Percentiles rank a stretch among this genome's conserved stretches.
Evolutionary conservation across 257 asterid species (phyloP).

Genomic region (Solanum boliviense): DNA sequence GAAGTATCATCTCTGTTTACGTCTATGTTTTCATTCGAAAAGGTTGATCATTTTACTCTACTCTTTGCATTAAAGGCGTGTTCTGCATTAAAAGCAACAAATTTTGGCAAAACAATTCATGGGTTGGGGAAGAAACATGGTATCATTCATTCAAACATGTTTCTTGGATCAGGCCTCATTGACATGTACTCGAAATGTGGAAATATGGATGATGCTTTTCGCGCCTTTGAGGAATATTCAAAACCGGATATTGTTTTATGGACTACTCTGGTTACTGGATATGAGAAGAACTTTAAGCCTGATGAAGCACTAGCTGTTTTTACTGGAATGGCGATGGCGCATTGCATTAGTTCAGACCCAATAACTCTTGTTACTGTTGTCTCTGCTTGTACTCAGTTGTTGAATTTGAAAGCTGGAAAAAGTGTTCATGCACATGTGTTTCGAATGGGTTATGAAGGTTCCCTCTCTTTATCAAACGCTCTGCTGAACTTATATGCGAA

Average conservation of each 20-base stretch:
- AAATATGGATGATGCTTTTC: conserved; percentile 32
- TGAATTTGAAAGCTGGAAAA: conserved; percentile 37
- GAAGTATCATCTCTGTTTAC: conserved; percentile 35
- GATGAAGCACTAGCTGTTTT: conserved; percentile 33
- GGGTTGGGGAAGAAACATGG: conserved; percentile 42
- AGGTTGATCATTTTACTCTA: conserved; percentile 33
- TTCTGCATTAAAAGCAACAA: conserved; percentile 23
- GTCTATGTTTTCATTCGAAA: conserved; percentile 17
- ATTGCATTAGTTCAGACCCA: conserved; percentile 25
- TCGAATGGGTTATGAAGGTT: conserved; percentile 21
- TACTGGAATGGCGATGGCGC: conserved; percentile 17
- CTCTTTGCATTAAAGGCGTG: conserved; percentile 55
- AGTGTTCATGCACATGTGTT: conserved; percentile 53
- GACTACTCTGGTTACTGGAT: conserved; percentile 58
- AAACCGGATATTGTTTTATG: conserved; percentile 61
- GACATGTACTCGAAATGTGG: conserved; percentile 68
- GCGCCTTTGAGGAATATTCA: conserved; percentile 49
- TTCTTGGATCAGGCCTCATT: conserved; percentile 54
- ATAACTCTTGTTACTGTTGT: conserved; percentile 44
- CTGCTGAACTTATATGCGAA: conserved; percentile 52
- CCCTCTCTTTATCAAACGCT: conserved; percentile 39
- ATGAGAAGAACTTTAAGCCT: conserved; percentile 38
- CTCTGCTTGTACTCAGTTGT: conserved; percentile 54
- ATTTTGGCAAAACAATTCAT: conserved; percentile 44
- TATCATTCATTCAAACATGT: conserved; percentile 25